Base-by-base conservation (phyloP, 495 filamentous ascomycete genomes). In the Talaromyces nanjingensis region DNA sequence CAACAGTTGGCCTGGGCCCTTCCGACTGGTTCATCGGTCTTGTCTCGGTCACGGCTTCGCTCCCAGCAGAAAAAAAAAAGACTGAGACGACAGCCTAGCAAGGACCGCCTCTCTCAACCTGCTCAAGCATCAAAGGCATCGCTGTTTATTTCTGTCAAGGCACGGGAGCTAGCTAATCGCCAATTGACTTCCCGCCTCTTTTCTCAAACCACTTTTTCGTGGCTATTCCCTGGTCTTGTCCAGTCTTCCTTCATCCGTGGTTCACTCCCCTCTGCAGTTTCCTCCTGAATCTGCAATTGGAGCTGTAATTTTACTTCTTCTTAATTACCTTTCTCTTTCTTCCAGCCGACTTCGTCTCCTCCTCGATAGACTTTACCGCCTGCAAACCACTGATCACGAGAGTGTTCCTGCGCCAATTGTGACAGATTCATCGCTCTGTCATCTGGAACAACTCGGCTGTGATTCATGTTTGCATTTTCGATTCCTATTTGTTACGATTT, bases 101-200 rank as follows among this genome's bases (percentile, higher is more conserved):
- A 49, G 12, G 37, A 42, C 37, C 37, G 37, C 37, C 45, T 20
- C 2, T 49, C 45, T 20, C 45, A 49, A 49, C 45, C 37, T 42
- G 34, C 34, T 20, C 14, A 1, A 4, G 0, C 45, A 49, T 49
- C 45, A 20, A 42, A 42, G 37, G 37, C 45, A 49, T 49, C 45
- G 45, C 18, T 22, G 5, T 20, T 24, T 12, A 6, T 55, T 24
- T 55, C 52, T 55, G 52, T 29, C 25, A 25, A 27, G 27, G 11
- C 31, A 49, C 27, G 60, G 27, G 16, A 49, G 60, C 55, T 45
- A 59, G 57, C 25, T 45, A 63, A 64, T 64, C 60, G 58, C 58
- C 65, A 74, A 70, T 71, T 73, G 65, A 66, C 64, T 70, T 70
- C 70, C 70, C 72, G 69, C 67, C 69, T 73, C 68, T 73, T 75